Conservation (phyloP, 345 rosid genomes). For the Triadica sebifera region DNA sequence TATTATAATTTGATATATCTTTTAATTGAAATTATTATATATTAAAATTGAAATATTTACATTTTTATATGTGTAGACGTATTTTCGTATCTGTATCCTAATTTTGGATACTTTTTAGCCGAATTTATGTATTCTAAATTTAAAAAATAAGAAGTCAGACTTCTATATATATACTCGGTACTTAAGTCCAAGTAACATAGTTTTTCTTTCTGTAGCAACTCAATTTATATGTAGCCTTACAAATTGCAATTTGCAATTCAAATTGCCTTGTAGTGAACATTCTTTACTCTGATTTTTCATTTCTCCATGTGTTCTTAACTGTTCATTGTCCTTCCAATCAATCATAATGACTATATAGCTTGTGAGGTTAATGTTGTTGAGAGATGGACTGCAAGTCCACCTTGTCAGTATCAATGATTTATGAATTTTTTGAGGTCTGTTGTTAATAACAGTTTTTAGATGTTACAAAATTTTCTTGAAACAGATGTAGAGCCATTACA, state of each 20-base stretch:
- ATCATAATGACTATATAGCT: neutral
- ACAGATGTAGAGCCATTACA: slow-evolving; percentile 91
- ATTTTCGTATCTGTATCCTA: no score
- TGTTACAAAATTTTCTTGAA: slow-evolving; percentile 12
- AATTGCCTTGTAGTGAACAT: neutral
- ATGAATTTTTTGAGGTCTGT: neutral
- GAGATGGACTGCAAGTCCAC: neutral
- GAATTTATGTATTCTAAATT: no score
- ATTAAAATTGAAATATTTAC: no score
- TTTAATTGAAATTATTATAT: no score
- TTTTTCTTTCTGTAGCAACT: neutral
- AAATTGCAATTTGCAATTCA: neutral
- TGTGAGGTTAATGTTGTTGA: neutral
- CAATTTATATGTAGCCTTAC: neutral
- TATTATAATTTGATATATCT: no score
- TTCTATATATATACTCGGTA: no score
- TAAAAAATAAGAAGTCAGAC: no score
- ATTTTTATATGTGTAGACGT: no score
- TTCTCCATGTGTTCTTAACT: neutral
- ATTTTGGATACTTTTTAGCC: no score
- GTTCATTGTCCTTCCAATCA: neutral
- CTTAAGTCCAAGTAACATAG: no score
- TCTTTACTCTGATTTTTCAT: neutral
- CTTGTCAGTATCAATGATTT: neutral
- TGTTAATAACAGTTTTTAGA: neutral